A percentile compares a stretch with the other conserved stretches of the same genome.
Evolutionary conservation across 2,329 filamentous ascomycete species (phyloP).

Genomic region (Scopulariopsis brevicaulis): DNA sequence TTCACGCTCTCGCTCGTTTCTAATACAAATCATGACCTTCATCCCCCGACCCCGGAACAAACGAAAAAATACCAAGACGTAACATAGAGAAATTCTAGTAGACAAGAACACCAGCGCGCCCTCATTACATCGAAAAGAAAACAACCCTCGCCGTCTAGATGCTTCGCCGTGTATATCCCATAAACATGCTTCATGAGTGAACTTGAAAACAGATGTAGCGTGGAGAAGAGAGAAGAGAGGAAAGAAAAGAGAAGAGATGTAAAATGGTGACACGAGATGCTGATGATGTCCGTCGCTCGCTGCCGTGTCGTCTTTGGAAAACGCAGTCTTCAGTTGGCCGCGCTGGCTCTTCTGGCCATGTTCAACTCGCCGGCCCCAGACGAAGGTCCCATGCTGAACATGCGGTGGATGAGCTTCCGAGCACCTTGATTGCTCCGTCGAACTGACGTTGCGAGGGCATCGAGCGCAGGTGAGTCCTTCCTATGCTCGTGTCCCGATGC

Average conservation of each 20-base stretch:
- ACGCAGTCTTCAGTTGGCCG: background rate
- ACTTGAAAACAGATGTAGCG: background rate
- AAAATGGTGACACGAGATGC: background rate
- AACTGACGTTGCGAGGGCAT: slow-evolving; percentile 8
- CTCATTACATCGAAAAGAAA: background rate
- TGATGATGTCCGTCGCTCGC: background rate
- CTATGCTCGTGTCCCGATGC: slow-evolving; percentile 3
- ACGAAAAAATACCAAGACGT: background rate
- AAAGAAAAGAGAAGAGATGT: background rate
- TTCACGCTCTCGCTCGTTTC: background rate
- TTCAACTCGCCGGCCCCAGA: background rate
- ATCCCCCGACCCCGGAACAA: background rate
- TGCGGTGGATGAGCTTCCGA: slow-evolving; percentile 25
- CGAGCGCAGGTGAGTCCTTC: slow-evolving; percentile 1
- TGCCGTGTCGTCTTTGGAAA: background rate
- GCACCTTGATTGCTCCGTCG: slow-evolving; percentile 16
- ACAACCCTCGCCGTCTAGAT: background rate
- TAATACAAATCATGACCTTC: background rate
- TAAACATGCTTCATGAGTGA: background rate
- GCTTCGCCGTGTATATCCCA: background rate
- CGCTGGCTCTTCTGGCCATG: background rate
- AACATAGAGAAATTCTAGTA: background rate
- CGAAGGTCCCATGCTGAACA: slow-evolving; percentile 18
- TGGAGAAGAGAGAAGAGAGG: background rate
- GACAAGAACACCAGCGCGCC: background rate